phyloP scores from a whole-genome alignment of 2,329 filamentous ascomycete genomes.

The Arachnomyces sp. region DNA sequence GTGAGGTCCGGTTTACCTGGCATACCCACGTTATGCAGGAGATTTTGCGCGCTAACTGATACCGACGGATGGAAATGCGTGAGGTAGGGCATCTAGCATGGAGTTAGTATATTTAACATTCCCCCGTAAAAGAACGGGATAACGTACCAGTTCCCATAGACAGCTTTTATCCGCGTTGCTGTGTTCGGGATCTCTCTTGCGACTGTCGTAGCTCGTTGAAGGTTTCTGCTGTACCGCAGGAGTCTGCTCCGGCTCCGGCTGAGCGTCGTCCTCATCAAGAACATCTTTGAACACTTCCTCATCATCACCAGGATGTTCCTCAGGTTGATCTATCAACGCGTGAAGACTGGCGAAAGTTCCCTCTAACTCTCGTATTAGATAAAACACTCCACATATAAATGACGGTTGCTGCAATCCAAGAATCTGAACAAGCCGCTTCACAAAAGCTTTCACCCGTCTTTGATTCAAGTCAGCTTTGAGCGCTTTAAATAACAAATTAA shows the following conservation, averaged over 20 bases:
- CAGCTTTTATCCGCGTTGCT: slow-evolving; percentile 90
- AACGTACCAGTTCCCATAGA: slow-evolving; percentile 77
- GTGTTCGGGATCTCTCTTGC: slow-evolving; percentile 85
- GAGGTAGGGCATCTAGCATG: slow-evolving; percentile 53
- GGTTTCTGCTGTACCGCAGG: slow-evolving; percentile 18
- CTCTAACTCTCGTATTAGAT: slow-evolving; percentile 75
- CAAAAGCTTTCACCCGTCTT: slow-evolving; percentile 89
- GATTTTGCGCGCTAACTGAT: slow-evolving; percentile 66
- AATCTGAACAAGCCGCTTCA: slow-evolving; percentile 85
- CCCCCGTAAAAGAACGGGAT: neutral
- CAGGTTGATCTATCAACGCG: slow-evolving; percentile 70
- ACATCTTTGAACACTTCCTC: slow-evolving; percentile 61
- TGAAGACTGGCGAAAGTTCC: slow-evolving; percentile 71
- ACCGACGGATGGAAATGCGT: slow-evolving; percentile 92
- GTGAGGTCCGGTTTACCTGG: slow-evolving; percentile 85
- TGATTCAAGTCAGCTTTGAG: slow-evolving; percentile 86
- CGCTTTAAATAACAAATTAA: slow-evolving; percentile 83
- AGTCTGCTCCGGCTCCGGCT: slow-evolving; percentile 18
- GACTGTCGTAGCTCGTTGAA: slow-evolving; percentile 62
- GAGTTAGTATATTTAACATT: slow-evolving; percentile 8
- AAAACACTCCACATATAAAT: slow-evolving; percentile 89
- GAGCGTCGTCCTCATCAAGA: slow-evolving; percentile 40
- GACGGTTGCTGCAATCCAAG: slow-evolving; percentile 82
- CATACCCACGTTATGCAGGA: slow-evolving; percentile 62
- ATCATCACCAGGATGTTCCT: slow-evolving; percentile 64